These are phyloP conservation scores for Xanthoconium separans DNA, from an alignment of 1,284 basidiomycete genomes.

Conservation along the genomic window DNA sequence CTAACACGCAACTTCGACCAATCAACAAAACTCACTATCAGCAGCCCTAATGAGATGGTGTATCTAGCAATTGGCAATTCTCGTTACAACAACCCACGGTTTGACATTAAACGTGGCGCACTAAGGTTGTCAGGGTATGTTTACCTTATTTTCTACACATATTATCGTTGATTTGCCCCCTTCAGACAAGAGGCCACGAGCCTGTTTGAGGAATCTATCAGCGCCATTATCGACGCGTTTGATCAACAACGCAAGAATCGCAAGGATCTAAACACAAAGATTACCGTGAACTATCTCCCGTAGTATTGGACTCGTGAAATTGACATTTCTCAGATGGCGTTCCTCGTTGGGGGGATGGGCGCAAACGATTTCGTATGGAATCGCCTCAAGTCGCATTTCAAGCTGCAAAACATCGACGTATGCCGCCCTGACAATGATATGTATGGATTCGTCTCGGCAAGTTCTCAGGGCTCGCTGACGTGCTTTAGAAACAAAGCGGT, in stretches of 20 bases:
- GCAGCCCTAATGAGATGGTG: neutral
- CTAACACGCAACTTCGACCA: constrained; percentile 1
- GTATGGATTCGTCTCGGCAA: neutral
- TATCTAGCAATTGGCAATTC: neutral
- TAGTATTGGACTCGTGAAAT: neutral
- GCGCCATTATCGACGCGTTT: constrained; percentile 1
- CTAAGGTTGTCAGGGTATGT: neutral
- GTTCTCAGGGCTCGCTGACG: neutral
- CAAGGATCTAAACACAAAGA: neutral
- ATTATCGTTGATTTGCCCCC: too few species aligned
- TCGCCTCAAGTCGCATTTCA: constrained; percentile 1
- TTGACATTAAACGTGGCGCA: neutral
- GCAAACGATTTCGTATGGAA: neutral
- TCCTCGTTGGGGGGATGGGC: constrained; percentile 1
- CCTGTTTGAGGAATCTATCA: neutral
- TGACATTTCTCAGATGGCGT: neutral
- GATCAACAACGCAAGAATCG: neutral
- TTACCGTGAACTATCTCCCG: neutral
- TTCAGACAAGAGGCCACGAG: neutral
- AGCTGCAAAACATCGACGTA: neutral
- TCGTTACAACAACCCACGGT: neutral
- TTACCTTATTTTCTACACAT: too few species aligned
- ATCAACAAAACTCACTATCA: neutral
- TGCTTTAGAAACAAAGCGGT: constrained; percentile 2
- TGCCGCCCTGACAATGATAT: constrained; percentile 1